These are phyloP conservation scores for Brasilioporus rufonigricans DNA, from an alignment of 768 basidiomycete species.

Conservation along the genomic window DNA sequence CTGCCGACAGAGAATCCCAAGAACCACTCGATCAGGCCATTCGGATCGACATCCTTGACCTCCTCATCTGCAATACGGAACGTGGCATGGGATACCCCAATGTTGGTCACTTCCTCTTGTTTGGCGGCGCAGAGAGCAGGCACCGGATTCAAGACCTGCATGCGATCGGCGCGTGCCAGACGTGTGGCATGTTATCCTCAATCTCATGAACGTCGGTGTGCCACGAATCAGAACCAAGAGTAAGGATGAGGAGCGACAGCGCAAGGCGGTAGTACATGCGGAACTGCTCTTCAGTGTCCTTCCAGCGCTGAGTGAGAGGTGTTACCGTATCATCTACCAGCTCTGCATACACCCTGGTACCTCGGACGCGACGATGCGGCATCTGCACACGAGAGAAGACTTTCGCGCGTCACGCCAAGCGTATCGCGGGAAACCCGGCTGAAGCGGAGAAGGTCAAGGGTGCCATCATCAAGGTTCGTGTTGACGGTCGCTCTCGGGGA, in stretches of 20 bases:
- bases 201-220: conserved; percentile 68
- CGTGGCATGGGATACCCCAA: too few species aligned
- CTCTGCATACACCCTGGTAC: conserved; percentile 86
- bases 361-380: conserved; percentile 77
- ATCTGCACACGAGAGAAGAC: conserved; percentile 83
- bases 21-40: too few species aligned
- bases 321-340: conserved; percentile 82
- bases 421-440: conserved; percentile 28
- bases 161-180: conserved; percentile 62
- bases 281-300: too few species aligned
- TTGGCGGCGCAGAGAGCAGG: too few species aligned
- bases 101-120: too few species aligned
- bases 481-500: neutral
- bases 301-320: conserved; percentile 81
- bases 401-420: conserved; percentile 67
- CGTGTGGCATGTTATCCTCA: conserved; percentile 78
- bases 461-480: conserved; percentile 47
- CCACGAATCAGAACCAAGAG: too few species aligned
- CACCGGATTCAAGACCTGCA: too few species aligned
- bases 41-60: too few species aligned
- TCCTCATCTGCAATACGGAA: too few species aligned
- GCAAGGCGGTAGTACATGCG: too few species aligned
- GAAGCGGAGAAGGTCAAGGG: conserved; percentile 38
- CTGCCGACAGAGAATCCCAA: too few species aligned
- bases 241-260: too few species aligned